These are phyloP conservation scores for Artomyces pyxidatus DNA, from an alignment of 768 basidiomycete species.

Conservation along the genomic window DNA sequence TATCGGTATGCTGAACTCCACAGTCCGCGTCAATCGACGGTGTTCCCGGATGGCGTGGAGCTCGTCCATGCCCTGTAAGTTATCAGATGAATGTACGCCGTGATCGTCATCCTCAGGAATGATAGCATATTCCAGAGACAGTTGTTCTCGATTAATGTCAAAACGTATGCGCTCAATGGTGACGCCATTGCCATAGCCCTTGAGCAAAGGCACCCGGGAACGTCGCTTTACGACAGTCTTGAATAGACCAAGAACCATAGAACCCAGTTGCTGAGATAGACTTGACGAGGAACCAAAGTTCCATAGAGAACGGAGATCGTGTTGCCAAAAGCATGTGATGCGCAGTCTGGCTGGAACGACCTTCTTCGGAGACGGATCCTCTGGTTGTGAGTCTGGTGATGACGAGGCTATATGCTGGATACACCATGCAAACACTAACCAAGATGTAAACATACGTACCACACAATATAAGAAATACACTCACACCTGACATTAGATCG, in stretches of 20 bases:
- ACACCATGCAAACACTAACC: constrained; percentile 88
- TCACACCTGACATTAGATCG: constrained; percentile 74
- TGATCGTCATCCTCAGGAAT: constrained; percentile 64
- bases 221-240: constrained; percentile 77
- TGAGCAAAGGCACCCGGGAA: constrained; percentile 62
- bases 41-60: constrained; percentile 58
- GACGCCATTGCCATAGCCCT: constrained; percentile 76
- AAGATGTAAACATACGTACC: not conserved
- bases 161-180: constrained; percentile 73
- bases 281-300: constrained; percentile 59
- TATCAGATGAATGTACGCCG: constrained; percentile 22
- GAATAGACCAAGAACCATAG: constrained; percentile 73
- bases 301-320: constrained; percentile 85
- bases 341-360: constrained; percentile 40
- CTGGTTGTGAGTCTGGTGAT: constrained; percentile 28
- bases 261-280: constrained; percentile 74
- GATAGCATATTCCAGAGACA: constrained; percentile 78
- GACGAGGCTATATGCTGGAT: constrained; percentile 54
- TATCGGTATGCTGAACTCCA: constrained; percentile 75
- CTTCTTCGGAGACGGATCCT: constrained; percentile 12
- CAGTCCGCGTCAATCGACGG: constrained; percentile 59
- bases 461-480: constrained; percentile 21
- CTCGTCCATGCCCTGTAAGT: constrained; percentile 49
- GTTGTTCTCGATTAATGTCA: constrained; percentile 74
- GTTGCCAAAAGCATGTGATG: constrained; percentile 92